Evolutionary conservation across 148 eudicot species (phyloP), one percentile per base, ranked within the genome.

Genomic region (Fagopyrum esculentum): DNA sequence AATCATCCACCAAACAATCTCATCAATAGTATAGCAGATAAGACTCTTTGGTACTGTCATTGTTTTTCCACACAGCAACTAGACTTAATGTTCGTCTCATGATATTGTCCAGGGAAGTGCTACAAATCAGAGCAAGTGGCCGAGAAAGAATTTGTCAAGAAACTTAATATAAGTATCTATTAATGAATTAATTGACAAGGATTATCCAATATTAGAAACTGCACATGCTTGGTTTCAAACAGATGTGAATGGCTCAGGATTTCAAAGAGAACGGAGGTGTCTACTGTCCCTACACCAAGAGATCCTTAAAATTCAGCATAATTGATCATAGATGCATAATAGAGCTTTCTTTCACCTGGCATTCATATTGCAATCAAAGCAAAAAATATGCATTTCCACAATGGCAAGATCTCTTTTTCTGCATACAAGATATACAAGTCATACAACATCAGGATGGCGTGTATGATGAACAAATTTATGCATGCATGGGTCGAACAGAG

Each of bases 221-320:
- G 84, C 87, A 86, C 89, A 88, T 90, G 89, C 80, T 73, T 76
- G 84, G 86, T 84, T 79, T 74, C 80, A 73, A 30, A 79, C 35
- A 72, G 82, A 77, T 76, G 30, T 61, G 81, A 74, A 69, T 70
- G 29, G 74, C 22, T 72, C 74, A 51, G 26, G 69, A 55, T 45
- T 15, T 60, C 52, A 19, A 30, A 49, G 12, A 49, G 52, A 49
- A 0, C 12, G 52, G 12, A 49, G 52, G 52, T 49, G 52, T 49
- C 40, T 35, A 35, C 40, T 35, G 40, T 35, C 40, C 40, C 2
- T 35, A 35, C 40, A 35, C 40, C 40, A 1, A 35, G 40, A 35
- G 40, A 35, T 35, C 40, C 40, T 35, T 35, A 49, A 9, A 3
- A 6, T 49, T 12, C 52, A 49, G 12, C 12, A 8, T 49, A 49